These are phyloP conservation scores for Penicillium goetzii DNA, from an alignment of 495 filamentous ascomycete species.

Conservation along the genomic window DNA sequence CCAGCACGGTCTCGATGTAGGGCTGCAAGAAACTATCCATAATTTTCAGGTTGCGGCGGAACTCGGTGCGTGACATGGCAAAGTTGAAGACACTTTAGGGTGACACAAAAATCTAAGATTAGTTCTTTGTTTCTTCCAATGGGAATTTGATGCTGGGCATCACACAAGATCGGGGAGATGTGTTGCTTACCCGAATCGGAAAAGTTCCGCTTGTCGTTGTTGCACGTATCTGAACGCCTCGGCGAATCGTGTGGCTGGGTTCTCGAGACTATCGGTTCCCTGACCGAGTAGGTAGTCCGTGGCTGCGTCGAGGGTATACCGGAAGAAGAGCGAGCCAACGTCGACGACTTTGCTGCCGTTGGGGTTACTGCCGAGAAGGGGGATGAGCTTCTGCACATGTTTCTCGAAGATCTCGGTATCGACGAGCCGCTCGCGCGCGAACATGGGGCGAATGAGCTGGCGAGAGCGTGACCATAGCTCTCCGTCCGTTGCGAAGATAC, in stretches of 20 bases:
- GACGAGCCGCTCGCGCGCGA: conserved; percentile 76
- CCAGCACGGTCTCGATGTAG: conserved; percentile 69
- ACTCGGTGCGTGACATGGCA: conserved; percentile 60
- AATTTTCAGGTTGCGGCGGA: conserved; percentile 62
- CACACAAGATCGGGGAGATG: conserved; percentile 10
- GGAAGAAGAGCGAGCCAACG: conserved; percentile 73
- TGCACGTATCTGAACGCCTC: conserved; percentile 76
- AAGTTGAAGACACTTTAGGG: conserved; percentile 53
- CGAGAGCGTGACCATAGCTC: conserved; percentile 74
- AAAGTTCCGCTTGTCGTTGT: conserved; percentile 62
- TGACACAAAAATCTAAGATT: conserved; percentile 10
- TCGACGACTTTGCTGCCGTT: conserved; percentile 61
- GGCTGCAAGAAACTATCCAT: conserved; percentile 76
- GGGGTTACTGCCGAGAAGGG: conserved; percentile 55
- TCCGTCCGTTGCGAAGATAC: conserved; percentile 80
- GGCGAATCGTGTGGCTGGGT: conserved; percentile 61
- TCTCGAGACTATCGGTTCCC: conserved; percentile 70
- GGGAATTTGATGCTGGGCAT: neutral
- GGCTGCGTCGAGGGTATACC: conserved; percentile 79
- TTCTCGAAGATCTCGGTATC: conserved; percentile 81
- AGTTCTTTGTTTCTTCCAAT: conserved; percentile 5
- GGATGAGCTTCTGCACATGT: conserved; percentile 71
- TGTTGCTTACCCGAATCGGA: conserved; percentile 54
- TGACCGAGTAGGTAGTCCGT: conserved; percentile 88
- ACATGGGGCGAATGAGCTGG: conserved; percentile 81